These are phyloP conservation scores for Pleurotus tuber-regium DNA, from an alignment of 768 basidiomycete genomes.

Conservation along the genomic window DNA sequence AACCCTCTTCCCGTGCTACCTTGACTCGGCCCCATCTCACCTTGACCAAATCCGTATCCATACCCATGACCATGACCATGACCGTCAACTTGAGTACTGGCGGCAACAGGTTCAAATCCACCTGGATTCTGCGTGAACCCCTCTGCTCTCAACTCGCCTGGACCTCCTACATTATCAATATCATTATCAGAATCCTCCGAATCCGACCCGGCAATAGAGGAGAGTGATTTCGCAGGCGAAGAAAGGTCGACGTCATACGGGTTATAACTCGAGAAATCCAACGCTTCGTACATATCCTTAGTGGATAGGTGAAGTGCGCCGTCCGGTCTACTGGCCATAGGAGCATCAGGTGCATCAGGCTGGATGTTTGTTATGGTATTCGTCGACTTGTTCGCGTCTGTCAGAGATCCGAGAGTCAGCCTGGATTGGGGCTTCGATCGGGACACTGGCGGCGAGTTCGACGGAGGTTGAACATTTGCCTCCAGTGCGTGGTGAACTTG, in stretches of 20 bases:
- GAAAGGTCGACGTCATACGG: slow-evolving; percentile 2
- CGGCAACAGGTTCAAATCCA: neutral
- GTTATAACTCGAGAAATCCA: neutral
- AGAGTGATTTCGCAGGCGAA: slow-evolving; percentile 8
- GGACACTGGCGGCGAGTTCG: neutral
- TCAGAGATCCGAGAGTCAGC: too few species aligned
- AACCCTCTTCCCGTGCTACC: neutral
- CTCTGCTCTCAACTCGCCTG: neutral
- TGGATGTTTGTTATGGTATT: neutral
- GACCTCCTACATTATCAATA: neutral
- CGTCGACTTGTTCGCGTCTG: neutral
- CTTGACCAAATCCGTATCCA: slow-evolving; percentile 2
- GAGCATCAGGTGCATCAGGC: neutral
- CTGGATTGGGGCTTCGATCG: neutral
- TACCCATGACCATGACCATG: too few species aligned
- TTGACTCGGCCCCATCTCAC: neutral
- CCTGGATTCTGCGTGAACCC: neutral
- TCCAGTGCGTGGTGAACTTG: too few species aligned
- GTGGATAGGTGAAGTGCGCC: neutral
- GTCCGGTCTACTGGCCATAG: neutral
- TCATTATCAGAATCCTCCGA: slow-evolving; percentile 9
- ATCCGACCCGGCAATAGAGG: slow-evolving; percentile 10
- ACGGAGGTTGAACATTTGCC: neutral
- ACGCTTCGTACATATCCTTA: neutral
- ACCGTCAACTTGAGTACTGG: slow-evolving; percentile 3